Base-by-base conservation (phyloP, 495 filamentous ascomycete species). In the Aspergillus sparsus region DNA sequence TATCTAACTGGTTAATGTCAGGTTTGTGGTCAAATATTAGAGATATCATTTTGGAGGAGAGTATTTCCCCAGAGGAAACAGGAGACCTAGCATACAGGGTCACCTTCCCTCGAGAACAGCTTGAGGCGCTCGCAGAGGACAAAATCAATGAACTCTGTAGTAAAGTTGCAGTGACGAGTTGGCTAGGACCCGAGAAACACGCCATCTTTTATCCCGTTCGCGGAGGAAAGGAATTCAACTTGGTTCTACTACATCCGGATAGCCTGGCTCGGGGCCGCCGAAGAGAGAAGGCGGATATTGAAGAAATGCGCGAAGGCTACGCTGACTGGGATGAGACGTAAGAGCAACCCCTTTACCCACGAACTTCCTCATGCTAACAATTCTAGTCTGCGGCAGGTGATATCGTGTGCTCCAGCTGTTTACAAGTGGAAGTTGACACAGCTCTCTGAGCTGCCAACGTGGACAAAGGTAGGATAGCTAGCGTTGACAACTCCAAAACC, bases 21-120 rank as follows among this genome's bases (percentile, higher is more conserved):
- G 68, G 56, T 67, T 74, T 84, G 10, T 75, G 75, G 41, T 80
- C 78, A 1, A 64, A 59, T 15, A 55, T 74, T 32, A 70, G 83
- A 42, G 76, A 74, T 12, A 55, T 66, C 1, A 65, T 85, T 37
- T 62, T 83, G 12, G 70, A 68, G 12, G 64, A 62, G 2, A 56
- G 65, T 12, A 69, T 74, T 36, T 66, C 68, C 0, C 81, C 82
- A 7, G 53, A 69, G 0, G 77, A 79, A 9, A 88, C 85, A 0
- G 86, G 86, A 2, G 85, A 88, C 65, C 70, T 88, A 33, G 86
- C 85, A 2, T 88, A 87, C 61, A 70, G 86, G 13, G 70, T 87
- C 1, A 71, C 85, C 5, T 60, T 69, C 39, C 33, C 47, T 0
- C 35, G 16, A 21, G 41, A 49, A 9, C 50, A 62, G 35, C 49